phyloP scores from a whole-genome alignment of 139 green algal genomes.

The Picochlorum sp. region DNA sequence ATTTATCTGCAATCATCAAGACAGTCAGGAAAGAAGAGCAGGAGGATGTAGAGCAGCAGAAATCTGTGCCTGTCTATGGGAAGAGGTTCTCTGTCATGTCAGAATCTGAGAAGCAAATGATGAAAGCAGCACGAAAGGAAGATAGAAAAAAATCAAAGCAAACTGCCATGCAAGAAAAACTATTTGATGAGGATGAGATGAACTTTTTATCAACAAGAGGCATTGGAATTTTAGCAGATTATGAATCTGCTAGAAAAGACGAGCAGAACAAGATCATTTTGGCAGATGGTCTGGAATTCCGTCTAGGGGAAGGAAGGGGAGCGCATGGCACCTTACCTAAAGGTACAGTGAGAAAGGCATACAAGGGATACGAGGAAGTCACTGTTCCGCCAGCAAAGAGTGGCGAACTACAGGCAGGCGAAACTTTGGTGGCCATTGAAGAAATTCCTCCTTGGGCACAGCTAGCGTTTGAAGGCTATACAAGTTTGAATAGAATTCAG shows the following conservation, averaged over 20 bases:
- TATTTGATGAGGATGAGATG: slow-evolving; percentile 19
- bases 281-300: slow-evolving; percentile 42
- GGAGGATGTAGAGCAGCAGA: slow-evolving; percentile 9
- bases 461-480: slow-evolving; percentile 83
- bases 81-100: slow-evolving; percentile 35
- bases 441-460: slow-evolving; percentile 76
- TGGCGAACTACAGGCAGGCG: slow-evolving; percentile 27
- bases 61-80: slow-evolving; percentile 25
- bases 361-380: slow-evolving; percentile 87
- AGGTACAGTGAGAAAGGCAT: slow-evolving; percentile 47
- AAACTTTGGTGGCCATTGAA: slow-evolving; percentile 58
- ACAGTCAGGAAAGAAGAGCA: slow-evolving; percentile 21
- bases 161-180: neutral
- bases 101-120: slow-evolving; percentile 42
- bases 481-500: slow-evolving; percentile 92
- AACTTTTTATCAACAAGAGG: slow-evolving; percentile 42
- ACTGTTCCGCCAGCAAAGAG: slow-evolving; percentile 55
- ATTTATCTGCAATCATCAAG: slow-evolving; percentile 21
- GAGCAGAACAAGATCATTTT: slow-evolving; percentile 67
- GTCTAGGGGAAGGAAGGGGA: slow-evolving; percentile 31
- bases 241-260: slow-evolving; percentile 38
- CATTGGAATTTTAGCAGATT: slow-evolving; percentile 31
- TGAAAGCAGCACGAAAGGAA: slow-evolving; percentile 64
- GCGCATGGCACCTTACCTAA: slow-evolving; percentile 38
- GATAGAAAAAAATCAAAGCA: slow-evolving; percentile 22